Base-by-base conservation (phyloP, 371 early-diverging fungal species). In the Fennellomyces sp. region DNA sequence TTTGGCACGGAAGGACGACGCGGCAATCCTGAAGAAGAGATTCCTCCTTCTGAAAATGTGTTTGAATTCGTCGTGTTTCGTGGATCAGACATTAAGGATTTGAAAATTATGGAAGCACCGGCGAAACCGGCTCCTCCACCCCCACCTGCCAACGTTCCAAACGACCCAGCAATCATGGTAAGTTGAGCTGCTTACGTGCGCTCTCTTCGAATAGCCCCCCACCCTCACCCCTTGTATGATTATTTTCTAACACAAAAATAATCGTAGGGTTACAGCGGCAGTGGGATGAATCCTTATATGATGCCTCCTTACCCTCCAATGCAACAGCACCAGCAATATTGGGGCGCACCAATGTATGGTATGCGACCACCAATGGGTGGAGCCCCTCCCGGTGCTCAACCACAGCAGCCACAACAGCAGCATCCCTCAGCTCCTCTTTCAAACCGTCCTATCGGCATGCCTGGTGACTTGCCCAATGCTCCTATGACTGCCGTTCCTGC, bases 31-130 rank as follows among this genome's bases (percentile, higher is more conserved):
- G 72, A 81, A 27, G 90, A 95, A 63, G 95, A 94, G 70, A 90
- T 97, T 50, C 88, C 90, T 10, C 82, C 91, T 4, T 85, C 89
- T 15, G 90, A 91, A 45, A 88, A 92, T 66, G 81, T 94, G 33
- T 97, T 91, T 76, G 93, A 93, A 63, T 93, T 85, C 71, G 94
- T 96, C 62, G 91, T 94, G 31, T 97, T 97, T 68, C 88, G 94
- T 56, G 97, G 95, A 29, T 87, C 91, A 17, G 98, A 98, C 62
- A 92, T 98, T 61, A 92, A 93, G 78, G 94, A 93, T 70, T 80
- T 98, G 52, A 90, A 93, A 61, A 95, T 97, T 26, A 89, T 89
- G 61, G 88, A 88, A 68, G 85, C 82, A 12, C 87, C 90, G 47
- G 82, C 86, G 8, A 78, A 86, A 19, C 75, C 79, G 13, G 59